These are phyloP conservation scores for Pichia terricola DNA, from an alignment of 1,139 yeast species.

Conservation along the genomic window DNA sequence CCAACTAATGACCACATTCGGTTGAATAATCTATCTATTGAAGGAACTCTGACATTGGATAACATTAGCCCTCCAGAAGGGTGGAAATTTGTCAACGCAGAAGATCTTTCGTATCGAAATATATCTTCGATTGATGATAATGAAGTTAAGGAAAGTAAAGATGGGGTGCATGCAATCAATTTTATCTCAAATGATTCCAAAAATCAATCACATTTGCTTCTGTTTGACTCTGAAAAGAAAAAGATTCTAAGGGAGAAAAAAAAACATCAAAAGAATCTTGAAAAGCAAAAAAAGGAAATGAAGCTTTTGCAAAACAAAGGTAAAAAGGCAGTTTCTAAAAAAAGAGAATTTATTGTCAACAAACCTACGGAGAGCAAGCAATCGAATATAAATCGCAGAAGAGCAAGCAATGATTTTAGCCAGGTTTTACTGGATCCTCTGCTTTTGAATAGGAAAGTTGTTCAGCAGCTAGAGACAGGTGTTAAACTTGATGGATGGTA, in stretches of 20 bases:
- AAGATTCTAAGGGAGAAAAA: conserved; percentile 7
- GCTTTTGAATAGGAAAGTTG: conserved; percentile 2
- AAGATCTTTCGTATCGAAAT: background rate
- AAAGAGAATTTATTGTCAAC: conserved; percentile 2
- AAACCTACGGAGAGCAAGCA: conserved; percentile 1
- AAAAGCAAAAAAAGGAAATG: background rate
- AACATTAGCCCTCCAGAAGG: conserved; percentile 43
- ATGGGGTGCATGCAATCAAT: background rate
- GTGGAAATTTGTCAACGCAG: conserved; percentile 40
- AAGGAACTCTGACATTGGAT: conserved; percentile 28
- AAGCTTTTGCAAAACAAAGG: background rate
- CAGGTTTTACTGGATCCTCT: conserved; percentile 9
- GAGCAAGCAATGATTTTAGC: conserved; percentile 11
- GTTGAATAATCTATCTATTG: conserved; percentile 23
- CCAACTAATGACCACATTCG: conserved; percentile 34
- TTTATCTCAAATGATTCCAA: background rate
- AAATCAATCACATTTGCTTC: background rate
- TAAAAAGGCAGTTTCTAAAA: background rate
- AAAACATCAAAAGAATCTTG: conserved; percentile 4
- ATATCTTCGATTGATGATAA: background rate
- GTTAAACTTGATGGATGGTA: conserved; percentile 39
- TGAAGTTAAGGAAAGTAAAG: background rate
- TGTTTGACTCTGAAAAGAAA: conserved; percentile 9
- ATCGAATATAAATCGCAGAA: conserved; percentile 4
- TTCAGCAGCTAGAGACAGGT: conserved; percentile 9